A percentile compares a stretch with the other conserved stretches of the same genome.
Conservation (phyloP, 2,329 filamentous ascomycete genomes). For the Alternaria sp. region DNA sequence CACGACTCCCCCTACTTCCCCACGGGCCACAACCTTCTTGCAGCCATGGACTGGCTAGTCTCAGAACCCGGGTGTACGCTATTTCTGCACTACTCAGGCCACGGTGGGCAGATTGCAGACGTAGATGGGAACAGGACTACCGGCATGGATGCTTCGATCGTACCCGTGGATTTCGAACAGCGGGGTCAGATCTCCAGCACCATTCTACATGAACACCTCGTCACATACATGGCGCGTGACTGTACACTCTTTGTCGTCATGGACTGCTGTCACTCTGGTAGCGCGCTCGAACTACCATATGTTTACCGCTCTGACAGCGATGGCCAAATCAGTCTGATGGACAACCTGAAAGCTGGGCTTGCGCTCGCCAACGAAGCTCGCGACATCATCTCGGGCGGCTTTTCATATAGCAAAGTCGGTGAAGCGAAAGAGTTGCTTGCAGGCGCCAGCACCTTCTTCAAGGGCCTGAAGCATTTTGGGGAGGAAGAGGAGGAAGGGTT, state of each 20-base stretch:
- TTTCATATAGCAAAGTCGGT: conserved; percentile 59
- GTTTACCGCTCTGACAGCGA: conserved; percentile 66
- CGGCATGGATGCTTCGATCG: conserved; percentile 61
- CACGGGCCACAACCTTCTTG: conserved; percentile 57
- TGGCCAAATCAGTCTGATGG: conserved; percentile 64
- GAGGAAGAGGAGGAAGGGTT: conserved; percentile 58
- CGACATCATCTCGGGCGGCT: conserved; percentile 61
- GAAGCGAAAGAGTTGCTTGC: conserved; percentile 63
- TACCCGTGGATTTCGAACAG: conserved; percentile 62
- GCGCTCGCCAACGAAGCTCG: conserved; percentile 61
- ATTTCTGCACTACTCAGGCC: conserved; percentile 68
- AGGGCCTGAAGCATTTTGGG: conserved; percentile 59
- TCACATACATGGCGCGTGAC: conserved; percentile 60
- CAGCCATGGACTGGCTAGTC: conserved; percentile 67
- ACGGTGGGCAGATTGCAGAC: conserved; percentile 64
- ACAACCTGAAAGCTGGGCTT: conserved; percentile 63
- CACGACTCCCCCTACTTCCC: conserved; percentile 49
- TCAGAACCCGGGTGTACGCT: conserved; percentile 61
- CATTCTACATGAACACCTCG: conserved; percentile 61
- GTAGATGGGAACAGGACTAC: conserved; percentile 51
- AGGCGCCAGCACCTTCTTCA: conserved; percentile 64
- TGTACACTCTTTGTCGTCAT: conserved; percentile 65
- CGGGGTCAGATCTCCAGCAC: conserved; percentile 64
- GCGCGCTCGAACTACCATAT: conserved; percentile 66
- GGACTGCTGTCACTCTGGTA: conserved; percentile 70